These are phyloP conservation scores for Physcomitrellopsis africana DNA, from an alignment of 225 moss, liverwort and hornwort genomes.

Conservation along the genomic window DNA sequence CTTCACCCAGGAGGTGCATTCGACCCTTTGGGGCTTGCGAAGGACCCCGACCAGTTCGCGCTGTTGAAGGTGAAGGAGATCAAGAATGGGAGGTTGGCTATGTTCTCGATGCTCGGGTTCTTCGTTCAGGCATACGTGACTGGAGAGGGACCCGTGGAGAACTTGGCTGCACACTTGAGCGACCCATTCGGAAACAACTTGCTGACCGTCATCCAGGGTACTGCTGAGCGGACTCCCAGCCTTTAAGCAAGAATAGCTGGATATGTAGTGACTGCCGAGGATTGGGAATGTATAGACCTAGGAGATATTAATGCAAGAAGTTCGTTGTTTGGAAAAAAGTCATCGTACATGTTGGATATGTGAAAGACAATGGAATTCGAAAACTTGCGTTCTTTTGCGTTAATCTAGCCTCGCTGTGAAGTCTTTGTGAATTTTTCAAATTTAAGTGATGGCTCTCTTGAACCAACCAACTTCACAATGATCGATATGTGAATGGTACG, in stretches of 20 bases:
- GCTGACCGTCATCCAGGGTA: slow-evolving; percentile 75
- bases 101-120: slow-evolving; percentile 93
- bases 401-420: too few relatives aligned
- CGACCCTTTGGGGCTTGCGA: slow-evolving; percentile 77
- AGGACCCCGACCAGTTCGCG: slow-evolving; percentile 86
- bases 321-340: too few relatives aligned
- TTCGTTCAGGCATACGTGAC: slow-evolving; percentile 86
- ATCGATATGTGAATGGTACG: too few relatives aligned
- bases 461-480: too few relatives aligned
- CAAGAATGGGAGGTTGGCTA: slow-evolving; percentile 82
- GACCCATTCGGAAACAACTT: slow-evolving; percentile 86
- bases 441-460: too few relatives aligned
- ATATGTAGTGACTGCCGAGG: too few relatives aligned
- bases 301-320: too few relatives aligned
- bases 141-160: slow-evolving; percentile 79
- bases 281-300: too few relatives aligned
- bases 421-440: too few relatives aligned
- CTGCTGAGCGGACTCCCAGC: slow-evolving; percentile 59
- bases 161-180: slow-evolving; percentile 79
- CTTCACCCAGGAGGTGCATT: slow-evolving; percentile 84
- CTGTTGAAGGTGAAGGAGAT: slow-evolving; percentile 89
- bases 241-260: slow-evolving; percentile 37
- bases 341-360: too few relatives aligned
- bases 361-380: too few relatives aligned
- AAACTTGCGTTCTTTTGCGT: too few relatives aligned